Base-by-base conservation (phyloP, 2,329 filamentous ascomycete species). In the Aspergillus quadricinctus region DNA sequence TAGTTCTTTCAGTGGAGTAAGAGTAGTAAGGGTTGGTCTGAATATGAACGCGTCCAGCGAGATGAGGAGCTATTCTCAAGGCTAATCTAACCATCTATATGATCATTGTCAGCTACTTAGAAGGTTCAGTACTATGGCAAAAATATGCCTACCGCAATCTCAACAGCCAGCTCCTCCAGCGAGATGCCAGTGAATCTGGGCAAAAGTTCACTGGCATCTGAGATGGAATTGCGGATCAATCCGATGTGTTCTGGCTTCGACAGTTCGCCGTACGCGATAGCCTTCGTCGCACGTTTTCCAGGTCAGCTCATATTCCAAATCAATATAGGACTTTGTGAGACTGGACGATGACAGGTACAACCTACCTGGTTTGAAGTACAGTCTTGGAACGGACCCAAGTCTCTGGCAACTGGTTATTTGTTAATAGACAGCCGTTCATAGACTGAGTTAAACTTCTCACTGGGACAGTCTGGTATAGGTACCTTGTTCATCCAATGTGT, bases 1-100 rank as follows among this genome's bases (percentile, higher is more conserved):
- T 66, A 0, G 78, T 85, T 50, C 78, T 79, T 1, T 73, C 62
- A 0, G 74, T 76, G 1, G 78, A 78, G 60, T 83, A 83, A 0
- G 81, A 77, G 51, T 80, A 76, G 53, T 79, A 78, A 0, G 84
- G 82, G 55, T 87, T 86, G 4, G 80, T 83, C 65, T 86, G 83
- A n/a, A 86, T 73, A 63, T 85, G 84, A 0, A 84, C 75, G 50
- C 73, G 78, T 4, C 82, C 82, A 1, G 70, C 78, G 49, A 85
- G 68, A 49, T 81, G 69, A 0, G 77, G 75, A 0, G 77, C 72
- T 40, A 85, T 81, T n/a, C 66, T 70, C 1, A 84, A 67, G 25
- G 82, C 79, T 21, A 87, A 68, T 61, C 77, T 80, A 11, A 84
- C 76, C 77, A 83, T 84, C 81, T 83, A 40, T 52, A n/a, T 4